A percentile compares a stretch with the other conserved stretches of the same genome.
Evolutionary conservation across 1,139 yeast species (phyloP).

Genomic region (Citeromyces hawaiiensis): DNA sequence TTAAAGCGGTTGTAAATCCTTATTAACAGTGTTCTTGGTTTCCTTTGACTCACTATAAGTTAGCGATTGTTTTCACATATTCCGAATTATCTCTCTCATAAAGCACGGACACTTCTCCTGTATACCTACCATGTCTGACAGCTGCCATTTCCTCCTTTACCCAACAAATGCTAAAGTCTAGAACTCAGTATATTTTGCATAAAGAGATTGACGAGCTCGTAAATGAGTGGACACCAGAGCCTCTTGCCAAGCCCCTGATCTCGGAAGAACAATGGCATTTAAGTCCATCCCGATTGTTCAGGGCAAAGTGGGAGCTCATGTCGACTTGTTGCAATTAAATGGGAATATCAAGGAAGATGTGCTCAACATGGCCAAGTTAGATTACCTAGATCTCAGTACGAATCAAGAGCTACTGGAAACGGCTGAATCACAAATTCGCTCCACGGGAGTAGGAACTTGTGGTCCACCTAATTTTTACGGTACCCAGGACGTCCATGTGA

Average conservation of each 20-base stretch:
- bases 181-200: no score
- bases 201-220: conserved; percentile 74
- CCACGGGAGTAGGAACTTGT: conserved; percentile 94
- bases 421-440: conserved; percentile 45
- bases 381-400: conserved; percentile 46
- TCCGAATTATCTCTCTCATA: no score
- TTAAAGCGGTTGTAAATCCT: no score
- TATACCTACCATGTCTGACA: no score
- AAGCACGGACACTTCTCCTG: no score
- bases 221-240: conserved; percentile 87
- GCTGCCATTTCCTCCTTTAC: no score
- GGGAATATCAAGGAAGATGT: conserved; percentile 17
- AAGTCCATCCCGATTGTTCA: conserved; percentile 48
- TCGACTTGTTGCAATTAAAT: conserved; percentile 18
- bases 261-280: conserved; percentile 49
- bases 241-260: conserved; percentile 45
- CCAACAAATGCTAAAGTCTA: no score
- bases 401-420: conserved; percentile 33
- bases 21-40: no score
- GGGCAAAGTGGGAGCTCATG: conserved; percentile 42
- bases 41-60: no score
- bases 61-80: no score
- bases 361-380: conserved; percentile 50
- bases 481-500: conserved; percentile 81
- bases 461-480: conserved; percentile 98